These are phyloP conservation scores for Penicillium roqueforti DNA, from an alignment of 495 filamentous ascomycete species.

Conservation along the genomic window DNA sequence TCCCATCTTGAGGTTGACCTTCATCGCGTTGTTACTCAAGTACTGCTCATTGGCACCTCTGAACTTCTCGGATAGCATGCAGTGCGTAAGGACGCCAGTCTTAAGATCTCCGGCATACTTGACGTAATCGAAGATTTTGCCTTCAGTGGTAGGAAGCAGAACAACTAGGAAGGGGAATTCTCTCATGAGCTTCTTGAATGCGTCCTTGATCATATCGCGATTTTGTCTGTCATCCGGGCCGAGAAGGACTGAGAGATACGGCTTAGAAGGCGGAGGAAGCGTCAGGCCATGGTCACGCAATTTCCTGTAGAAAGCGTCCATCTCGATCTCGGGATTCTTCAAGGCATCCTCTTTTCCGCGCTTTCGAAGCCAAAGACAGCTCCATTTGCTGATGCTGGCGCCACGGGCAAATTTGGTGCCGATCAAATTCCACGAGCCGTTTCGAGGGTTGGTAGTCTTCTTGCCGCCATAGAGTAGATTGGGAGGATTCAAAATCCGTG, in stretches of 20 bases:
- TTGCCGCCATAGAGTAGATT: slow-evolving; percentile 12
- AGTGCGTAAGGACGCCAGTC: slow-evolving; percentile 58
- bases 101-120: slow-evolving; percentile 60
- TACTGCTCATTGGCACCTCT: slow-evolving; percentile 42
- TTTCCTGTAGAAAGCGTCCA: background rate
- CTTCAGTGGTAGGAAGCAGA: slow-evolving; percentile 46
- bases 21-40: slow-evolving; percentile 67
- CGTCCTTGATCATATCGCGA: background rate
- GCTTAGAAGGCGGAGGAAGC: background rate
- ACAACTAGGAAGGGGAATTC: slow-evolving; percentile 43
- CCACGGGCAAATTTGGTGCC: slow-evolving; percentile 5
- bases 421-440: slow-evolving; percentile 20
- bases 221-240: background rate
- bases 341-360: background rate
- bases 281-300: background rate
- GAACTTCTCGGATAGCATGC: slow-evolving; percentile 39
- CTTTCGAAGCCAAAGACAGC: slow-evolving; percentile 1
- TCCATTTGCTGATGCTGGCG: slow-evolving; percentile 2
- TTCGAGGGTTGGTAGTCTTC: background rate
- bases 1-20: slow-evolving; percentile 77
- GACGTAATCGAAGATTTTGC: slow-evolving; percentile 55
- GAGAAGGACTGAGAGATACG: background rate
- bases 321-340: background rate
- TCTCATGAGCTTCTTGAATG: background rate
- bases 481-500: slow-evolving; percentile 14